Percentiles rank a stretch among this genome's conserved stretches.
These are phyloP conservation scores for Xylaria bambusicola DNA, from an alignment of 495 filamentous ascomycete genomes.

Conservation along the genomic window DNA sequence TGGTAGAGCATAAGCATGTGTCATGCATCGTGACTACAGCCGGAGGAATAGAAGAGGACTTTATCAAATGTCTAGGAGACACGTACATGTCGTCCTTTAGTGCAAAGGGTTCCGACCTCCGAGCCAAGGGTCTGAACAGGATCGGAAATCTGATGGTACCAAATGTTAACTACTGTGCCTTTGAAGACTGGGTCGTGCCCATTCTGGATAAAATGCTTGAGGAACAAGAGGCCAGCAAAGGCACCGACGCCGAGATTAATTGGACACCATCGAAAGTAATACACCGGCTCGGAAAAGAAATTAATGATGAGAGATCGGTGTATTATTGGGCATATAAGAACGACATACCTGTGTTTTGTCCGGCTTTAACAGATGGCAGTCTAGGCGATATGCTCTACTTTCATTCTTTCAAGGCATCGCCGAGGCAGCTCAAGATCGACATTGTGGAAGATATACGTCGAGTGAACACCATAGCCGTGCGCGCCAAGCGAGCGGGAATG, in stretches of 20 bases:
- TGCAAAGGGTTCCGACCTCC: conserved; percentile 70
- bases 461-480: conserved; percentile 86
- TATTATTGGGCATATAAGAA: conserved; percentile 95
- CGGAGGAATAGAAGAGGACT: conserved; percentile 94
- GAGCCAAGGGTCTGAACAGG: conserved; percentile 83
- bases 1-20: conserved; percentile 88
- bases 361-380: conserved; percentile 90
- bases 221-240: conserved; percentile 79
- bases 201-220: conserved; percentile 88
- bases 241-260: conserved; percentile 68
- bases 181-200: conserved; percentile 96
- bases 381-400: conserved; percentile 98
- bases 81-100: conserved; percentile 90
- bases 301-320: conserved; percentile 84
- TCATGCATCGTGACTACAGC: conserved; percentile 93
- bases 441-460: conserved; percentile 86
- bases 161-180: conserved; percentile 93
- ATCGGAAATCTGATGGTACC: conserved; percentile 97
- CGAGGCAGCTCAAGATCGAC: conserved; percentile 75
- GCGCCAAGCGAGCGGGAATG: conserved; percentile 83
- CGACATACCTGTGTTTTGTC: conserved; percentile 94
- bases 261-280: conserved; percentile 94
- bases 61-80: conserved; percentile 94
- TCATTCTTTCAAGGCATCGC: conserved; percentile 86
- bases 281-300: conserved; percentile 82